Percentiles rank a stretch among this genome's conserved stretches.
Conservation (phyloP, 176 grass and related monocot genomes). For the Oryza meyeriana region DNA sequence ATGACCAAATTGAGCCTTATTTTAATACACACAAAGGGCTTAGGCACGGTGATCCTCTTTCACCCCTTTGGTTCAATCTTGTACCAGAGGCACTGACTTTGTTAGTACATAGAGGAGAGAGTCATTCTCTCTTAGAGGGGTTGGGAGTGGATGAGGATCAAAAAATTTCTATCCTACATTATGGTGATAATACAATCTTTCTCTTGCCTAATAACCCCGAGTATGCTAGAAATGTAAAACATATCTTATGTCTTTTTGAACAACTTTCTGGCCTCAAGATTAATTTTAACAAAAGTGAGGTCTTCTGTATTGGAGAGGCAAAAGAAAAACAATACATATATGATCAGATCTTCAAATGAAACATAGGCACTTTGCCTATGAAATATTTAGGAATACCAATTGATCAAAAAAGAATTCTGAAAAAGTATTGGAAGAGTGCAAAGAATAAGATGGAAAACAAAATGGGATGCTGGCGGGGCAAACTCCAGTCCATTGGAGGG, state of each 20-base stretch:
- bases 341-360: background rate
- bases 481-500: background rate
- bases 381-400: background rate
- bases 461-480: background rate
- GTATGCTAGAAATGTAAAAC: background rate
- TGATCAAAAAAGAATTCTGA: background rate
- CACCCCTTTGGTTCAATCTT: too few relatives aligned
- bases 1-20: too few relatives aligned
- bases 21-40: too few relatives aligned
- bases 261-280: too few relatives aligned
- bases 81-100: too few relatives aligned
- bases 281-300: background rate
- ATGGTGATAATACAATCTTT: background rate
- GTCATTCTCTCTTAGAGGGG: too few relatives aligned
- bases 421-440: background rate
- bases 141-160: too few relatives aligned
- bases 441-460: background rate
- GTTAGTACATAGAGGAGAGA: too few relatives aligned
- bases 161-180: background rate
- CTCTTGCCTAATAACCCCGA: background rate
- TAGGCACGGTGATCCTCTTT: too few relatives aligned
- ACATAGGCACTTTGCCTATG: background rate
- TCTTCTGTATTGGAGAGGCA: background rate
- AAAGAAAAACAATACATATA: background rate
- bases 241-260: background rate